Evolutionary conservation across 352 stramenopile genomes (phyloP).

Genomic region (Phytophthora pseudosyringae): DNA sequence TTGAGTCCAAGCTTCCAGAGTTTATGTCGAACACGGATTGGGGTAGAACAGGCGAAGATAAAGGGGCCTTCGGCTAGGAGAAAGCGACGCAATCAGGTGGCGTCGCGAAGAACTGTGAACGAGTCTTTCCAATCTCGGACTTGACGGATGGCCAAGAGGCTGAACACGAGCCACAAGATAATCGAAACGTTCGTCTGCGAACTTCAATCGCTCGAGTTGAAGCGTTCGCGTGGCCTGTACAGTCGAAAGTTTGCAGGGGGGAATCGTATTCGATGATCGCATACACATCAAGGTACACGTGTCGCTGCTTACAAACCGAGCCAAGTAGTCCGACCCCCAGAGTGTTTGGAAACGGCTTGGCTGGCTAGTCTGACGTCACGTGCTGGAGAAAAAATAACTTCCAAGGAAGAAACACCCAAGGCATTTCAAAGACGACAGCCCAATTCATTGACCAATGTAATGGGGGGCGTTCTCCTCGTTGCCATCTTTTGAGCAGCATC

Average conservation of each 20-base stretch:
- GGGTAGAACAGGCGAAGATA: no score
- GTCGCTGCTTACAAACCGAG: no score
- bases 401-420: constrained; percentile 2
- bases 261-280: constrained; percentile 4
- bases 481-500: not conserved
- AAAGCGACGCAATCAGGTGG: not conserved
- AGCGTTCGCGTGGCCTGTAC: not conserved
- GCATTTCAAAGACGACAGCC: not conserved
- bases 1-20: not conserved
- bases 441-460: not conserved
- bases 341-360: constrained; percentile 14
- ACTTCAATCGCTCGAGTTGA: constrained; percentile 13
- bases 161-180: not conserved
- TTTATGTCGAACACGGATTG: not conserved
- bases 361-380: constrained; percentile 3
- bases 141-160: not conserved
- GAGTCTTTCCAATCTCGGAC: not conserved
- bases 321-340: not conserved
- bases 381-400: not conserved
- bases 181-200: not conserved
- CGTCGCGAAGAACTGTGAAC: not conserved
- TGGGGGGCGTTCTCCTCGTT: not conserved
- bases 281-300: no score
- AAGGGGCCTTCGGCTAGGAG: not conserved
- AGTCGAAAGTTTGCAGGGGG: no score